phyloP scores from a whole-genome alignment of 192 early-diverging fungal genomes.

The Linnemannia elongata region DNA sequence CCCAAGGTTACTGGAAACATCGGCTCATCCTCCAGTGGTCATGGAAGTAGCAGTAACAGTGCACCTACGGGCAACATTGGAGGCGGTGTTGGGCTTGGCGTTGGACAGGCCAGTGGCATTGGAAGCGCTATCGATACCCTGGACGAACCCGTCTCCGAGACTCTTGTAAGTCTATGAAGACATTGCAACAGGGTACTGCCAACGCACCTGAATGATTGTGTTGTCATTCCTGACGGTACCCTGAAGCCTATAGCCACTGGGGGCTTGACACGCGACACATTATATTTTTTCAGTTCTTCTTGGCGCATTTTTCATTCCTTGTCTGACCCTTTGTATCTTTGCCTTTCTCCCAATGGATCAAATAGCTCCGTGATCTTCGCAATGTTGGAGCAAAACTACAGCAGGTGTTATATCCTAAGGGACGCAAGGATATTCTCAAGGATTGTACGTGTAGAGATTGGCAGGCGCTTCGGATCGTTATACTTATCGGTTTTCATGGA shows the following conservation, averaged over 20 bases:
- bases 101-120: conserved; percentile 49
- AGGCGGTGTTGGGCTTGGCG: conserved; percentile 37
- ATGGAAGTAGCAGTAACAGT: conserved; percentile 19
- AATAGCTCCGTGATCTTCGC: conserved; percentile 79
- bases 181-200: not conserved
- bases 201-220: not conserved
- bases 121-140: conserved; percentile 76
- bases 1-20: conserved; percentile 52
- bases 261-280: not conserved
- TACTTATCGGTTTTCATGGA: conserved; percentile 4
- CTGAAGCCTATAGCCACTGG: not conserved
- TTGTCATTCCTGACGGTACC: not conserved
- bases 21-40: conserved; percentile 35
- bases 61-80: conserved; percentile 20
- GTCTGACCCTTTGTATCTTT: not conserved
- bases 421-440: conserved; percentile 73
- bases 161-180: conserved; percentile 74
- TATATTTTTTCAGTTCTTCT: not conserved
- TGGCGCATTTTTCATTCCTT: not conserved
- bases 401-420: conserved; percentile 80
- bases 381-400: conserved; percentile 80
- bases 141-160: conserved; percentile 94
- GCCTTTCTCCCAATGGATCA: not conserved
- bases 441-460: conserved; percentile 72
- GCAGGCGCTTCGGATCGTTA: conserved; percentile 47